A percentile compares a stretch with the other conserved stretches of the same genome.
These are phyloP conservation scores for Tricholoma sp. DNA, from an alignment of 768 basidiomycete species.

Conservation along the genomic window DNA sequence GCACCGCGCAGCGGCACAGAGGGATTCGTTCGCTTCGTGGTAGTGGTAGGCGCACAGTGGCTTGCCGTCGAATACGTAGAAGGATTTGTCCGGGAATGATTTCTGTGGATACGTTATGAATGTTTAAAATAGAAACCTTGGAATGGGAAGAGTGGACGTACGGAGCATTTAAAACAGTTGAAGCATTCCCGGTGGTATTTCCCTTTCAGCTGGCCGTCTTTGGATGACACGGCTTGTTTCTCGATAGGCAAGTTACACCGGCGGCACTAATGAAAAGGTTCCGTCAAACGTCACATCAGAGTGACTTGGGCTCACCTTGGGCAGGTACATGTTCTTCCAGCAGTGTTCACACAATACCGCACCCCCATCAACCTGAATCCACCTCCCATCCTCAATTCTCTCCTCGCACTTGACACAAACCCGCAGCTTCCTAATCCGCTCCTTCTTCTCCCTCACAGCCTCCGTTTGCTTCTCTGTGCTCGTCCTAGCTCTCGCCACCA, in stretches of 20 bases:
- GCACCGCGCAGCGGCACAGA: conserved; percentile 76
- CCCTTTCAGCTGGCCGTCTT: conserved; percentile 92
- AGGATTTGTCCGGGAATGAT: conserved; percentile 88
- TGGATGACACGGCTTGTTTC: conserved; percentile 84
- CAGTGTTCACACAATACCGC: conserved; percentile 82
- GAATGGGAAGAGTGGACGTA: conserved; percentile 26
- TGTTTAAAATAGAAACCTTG: not conserved
- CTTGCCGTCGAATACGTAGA: conserved; percentile 88
- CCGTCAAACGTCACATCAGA: conserved; percentile 2
- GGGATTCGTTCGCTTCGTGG: conserved; percentile 85
- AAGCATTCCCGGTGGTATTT: conserved; percentile 94
- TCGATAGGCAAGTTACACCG: conserved; percentile 86
- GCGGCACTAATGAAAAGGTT: conserved; percentile 56
- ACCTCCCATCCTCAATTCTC: conserved; percentile 73
- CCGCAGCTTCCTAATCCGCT: conserved; percentile 30
- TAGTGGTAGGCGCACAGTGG: conserved; percentile 92
- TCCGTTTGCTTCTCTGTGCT: conserved; percentile 27
- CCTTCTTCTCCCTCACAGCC: conserved; percentile 19
- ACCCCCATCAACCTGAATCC: conserved; percentile 75
- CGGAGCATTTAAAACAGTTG: conserved; percentile 79
- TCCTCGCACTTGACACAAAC: conserved; percentile 66
- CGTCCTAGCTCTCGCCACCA: conserved; percentile 53
- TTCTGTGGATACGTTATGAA: conserved; percentile 35
- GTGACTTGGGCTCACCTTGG: conserved; percentile 54
- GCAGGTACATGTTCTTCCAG: conserved; percentile 96